Evolutionary conservation across 1,139 yeast species (phyloP).

Genomic region (Pichia cactophila): DNA sequence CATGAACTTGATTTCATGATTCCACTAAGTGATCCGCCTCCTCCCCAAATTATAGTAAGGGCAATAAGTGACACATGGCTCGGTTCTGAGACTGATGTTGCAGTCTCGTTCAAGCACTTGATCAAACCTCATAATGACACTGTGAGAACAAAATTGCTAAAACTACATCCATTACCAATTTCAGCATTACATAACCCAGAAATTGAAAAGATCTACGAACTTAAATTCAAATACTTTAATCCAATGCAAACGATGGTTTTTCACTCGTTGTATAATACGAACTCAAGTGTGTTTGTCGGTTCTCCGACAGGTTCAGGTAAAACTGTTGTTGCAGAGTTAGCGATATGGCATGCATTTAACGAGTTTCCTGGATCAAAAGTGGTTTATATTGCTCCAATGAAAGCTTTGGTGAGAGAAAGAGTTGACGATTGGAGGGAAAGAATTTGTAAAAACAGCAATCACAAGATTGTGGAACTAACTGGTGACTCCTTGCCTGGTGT

Average conservation of each 20-base stretch:
- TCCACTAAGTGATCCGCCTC: slow-evolving; percentile 81
- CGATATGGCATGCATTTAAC: slow-evolving; percentile 91
- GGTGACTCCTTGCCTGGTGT: slow-evolving; percentile 96
- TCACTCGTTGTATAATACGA: slow-evolving; percentile 75
- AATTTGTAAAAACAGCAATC: slow-evolving; percentile 50
- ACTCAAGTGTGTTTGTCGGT: slow-evolving; percentile 82
- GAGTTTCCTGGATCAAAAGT: slow-evolving; percentile 76
- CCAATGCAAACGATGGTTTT: slow-evolving; percentile 99
- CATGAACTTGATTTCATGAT: slow-evolving; percentile 89
- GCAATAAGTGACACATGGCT: slow-evolving; percentile 84
- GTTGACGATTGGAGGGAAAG: slow-evolving; percentile 90
- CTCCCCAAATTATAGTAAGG: slow-evolving; percentile 77
- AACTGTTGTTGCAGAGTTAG: slow-evolving; percentile 93
- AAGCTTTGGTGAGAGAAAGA: slow-evolving; percentile 92
- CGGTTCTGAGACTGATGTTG: slow-evolving; percentile 70
- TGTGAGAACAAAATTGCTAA: slow-evolving; percentile 68
- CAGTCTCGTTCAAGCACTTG: slow-evolving; percentile 84
- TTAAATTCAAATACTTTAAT: slow-evolving; percentile 76
- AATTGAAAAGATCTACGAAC: slow-evolving; percentile 59
- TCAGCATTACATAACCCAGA: slow-evolving; percentile 66
- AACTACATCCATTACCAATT: slow-evolving; percentile 80
- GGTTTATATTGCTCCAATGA: slow-evolving; percentile 98
- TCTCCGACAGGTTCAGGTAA: slow-evolving; percentile 99
- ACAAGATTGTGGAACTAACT: slow-evolving; percentile 81
- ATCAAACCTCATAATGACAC: slow-evolving; percentile 86